These are phyloP conservation scores for Coemansia guatemalensis DNA, from an alignment of 192 early-diverging fungal species.

Conservation along the genomic window DNA sequence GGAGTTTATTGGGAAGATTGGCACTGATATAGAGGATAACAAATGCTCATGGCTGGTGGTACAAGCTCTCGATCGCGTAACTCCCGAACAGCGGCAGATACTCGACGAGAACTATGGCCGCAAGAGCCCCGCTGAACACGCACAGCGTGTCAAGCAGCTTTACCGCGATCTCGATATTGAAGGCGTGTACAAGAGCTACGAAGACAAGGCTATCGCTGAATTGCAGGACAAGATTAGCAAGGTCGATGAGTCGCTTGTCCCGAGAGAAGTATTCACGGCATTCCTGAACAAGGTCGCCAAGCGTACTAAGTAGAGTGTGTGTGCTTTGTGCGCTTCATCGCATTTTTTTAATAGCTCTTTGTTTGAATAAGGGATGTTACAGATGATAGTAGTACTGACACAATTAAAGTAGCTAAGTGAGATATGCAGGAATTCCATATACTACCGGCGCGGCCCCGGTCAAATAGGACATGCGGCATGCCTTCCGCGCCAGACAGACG, in stretches of 20 bases:
- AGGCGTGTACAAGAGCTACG: constrained; percentile 79
- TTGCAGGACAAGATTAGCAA: constrained; percentile 75
- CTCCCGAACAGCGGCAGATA: constrained; percentile 80
- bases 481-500: constrained; percentile 65
- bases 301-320: constrained; percentile 69
- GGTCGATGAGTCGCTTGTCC: constrained; percentile 78
- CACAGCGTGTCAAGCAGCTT: constrained; percentile 78
- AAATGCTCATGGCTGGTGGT: constrained; percentile 99
- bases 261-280: constrained; percentile 78
- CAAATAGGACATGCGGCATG: constrained; percentile 77
- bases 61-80: constrained; percentile 77
- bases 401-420: constrained; percentile 5
- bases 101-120: constrained; percentile 94
- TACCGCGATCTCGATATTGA: constrained; percentile 82
- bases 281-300: constrained; percentile 98
- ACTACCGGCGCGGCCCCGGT: constrained; percentile 93
- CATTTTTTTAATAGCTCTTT: constrained; percentile 1
- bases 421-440: constrained; percentile 79
- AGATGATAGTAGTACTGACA: not conserved
- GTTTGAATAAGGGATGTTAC: not conserved
- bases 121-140: constrained; percentile 70
- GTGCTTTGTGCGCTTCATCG: not conserved
- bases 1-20: constrained; percentile 95
- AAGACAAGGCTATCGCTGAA: constrained; percentile 77
- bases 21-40: constrained; percentile 99